Evolutionary conservation across 176 grass and related monocot genomes (phyloP), one percentile per base, ranked within the genome.

Genomic region (Triticum timopheevii): DNA sequence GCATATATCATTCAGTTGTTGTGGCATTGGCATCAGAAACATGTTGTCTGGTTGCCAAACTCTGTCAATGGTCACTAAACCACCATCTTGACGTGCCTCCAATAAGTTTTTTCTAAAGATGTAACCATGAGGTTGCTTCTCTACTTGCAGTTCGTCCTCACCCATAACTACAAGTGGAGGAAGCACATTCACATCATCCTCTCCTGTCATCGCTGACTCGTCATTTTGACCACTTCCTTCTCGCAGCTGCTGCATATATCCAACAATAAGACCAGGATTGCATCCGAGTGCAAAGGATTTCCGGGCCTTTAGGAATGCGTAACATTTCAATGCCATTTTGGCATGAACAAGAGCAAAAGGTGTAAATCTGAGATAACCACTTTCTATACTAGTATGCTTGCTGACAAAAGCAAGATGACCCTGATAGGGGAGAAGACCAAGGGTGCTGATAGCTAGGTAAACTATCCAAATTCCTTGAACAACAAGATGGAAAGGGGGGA

Each of bases 171-270:
- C 2, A 35, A 35, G 36, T 33, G 31, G 69, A n/a, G 69, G 69
- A 72, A 5, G 67, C 16, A 36, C 7, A 36, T 35, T 67, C 6
- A 8, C 28, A 67, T 16, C 65, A 0, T 34, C 65, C 15, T 34
- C 30, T 0, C 7, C 0, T 17, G 13, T 10, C 2, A 2, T 1
- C 7, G 1, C 0, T 49, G 22, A 10, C 58, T 61, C 0, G 2
- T 0, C 58, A 61, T 61, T 0, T n/a, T 61, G 20, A n/a, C 1
- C 19, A 61, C 2, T 22, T 61, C 8, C 2, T 61, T 61, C 20
- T 23, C 2, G 62, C 3, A 65, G 23, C 3, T 65, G 24, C 22
- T 65, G 62, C 66, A 36, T 50, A 17, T 50, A 50, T 17, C 49
- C 13, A 50, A 50, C 15, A 50, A 50, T 5, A 50, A 50, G 49